These are phyloP conservation scores for Helianthus tuberosus DNA, from an alignment of 129 eudicot species.

Conservation along the genomic window DNA sequence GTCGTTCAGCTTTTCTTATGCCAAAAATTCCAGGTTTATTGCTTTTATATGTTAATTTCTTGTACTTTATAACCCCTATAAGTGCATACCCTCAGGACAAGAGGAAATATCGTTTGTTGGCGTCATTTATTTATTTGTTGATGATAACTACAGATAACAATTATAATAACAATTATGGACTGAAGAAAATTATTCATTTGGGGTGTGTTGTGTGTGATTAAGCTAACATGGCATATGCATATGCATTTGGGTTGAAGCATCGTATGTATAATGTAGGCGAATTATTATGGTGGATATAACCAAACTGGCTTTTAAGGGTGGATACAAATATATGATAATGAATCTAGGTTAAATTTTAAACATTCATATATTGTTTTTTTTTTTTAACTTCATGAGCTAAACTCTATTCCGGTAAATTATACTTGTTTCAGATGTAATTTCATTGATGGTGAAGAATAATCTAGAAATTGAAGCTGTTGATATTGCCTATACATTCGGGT, in stretches of 20 bases:
- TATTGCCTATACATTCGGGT: constrained; percentile 55
- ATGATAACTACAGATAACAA: not conserved
- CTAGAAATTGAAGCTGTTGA: constrained; percentile 72
- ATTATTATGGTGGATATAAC: too few relatives aligned
- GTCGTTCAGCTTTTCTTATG: constrained; percentile 49
- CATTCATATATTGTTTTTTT: not conserved
- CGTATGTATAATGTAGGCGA: too few relatives aligned
- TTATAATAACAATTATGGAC: too few relatives aligned
- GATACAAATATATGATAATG: not conserved
- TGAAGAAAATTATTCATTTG: too few relatives aligned
- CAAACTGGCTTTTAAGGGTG: not conserved
- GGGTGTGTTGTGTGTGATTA: not conserved
- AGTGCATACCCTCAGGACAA: too few relatives aligned
- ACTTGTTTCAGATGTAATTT: constrained; percentile 54
- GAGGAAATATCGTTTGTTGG: too few relatives aligned
- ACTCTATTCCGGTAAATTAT: constrained; percentile 4
- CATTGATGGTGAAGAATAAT: constrained; percentile 51
- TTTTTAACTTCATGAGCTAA: not conserved
- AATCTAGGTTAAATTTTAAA: not conserved
- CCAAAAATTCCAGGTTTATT: constrained; percentile 51
- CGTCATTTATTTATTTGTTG: not conserved
- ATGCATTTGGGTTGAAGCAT: too few relatives aligned
- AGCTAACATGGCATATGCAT: not conserved
- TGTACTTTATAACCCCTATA: not conserved
- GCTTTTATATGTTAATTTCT: not conserved